Evolutionary conservation across 768 basidiomycete species (phyloP), one percentile per base, ranked within the genome.

Genomic region (Rhizopogon vinicolor): DNA sequence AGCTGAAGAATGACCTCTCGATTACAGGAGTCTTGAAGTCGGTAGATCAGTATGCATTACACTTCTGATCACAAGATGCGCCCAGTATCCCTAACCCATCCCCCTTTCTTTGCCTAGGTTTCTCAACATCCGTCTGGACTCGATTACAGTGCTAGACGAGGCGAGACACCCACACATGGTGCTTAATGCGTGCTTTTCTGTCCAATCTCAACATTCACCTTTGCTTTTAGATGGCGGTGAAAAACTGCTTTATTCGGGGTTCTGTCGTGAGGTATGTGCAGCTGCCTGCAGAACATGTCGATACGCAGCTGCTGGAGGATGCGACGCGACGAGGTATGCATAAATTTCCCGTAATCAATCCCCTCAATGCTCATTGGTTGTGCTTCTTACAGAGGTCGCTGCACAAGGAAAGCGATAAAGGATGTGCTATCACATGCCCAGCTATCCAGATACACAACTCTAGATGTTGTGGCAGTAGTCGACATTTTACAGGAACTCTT

Each of bases 171-270:
- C 97, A 25, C 97, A 99, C 72, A 98, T 99, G 95, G 96, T 91
- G 57, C 41, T 25, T 14, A 18, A 44, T 43, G 39, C 46, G 28
- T 16, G 44, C 28, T 42, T 10, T 19, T 41, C 50, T 10, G 25
- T 49, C 41, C 14, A 22, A 14, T 19, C n/a, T 59, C 41, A 37
- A 28, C 18, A 19, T 33, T 29, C 41, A 37, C 54, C 31, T 35
- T 12, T 44, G 54, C 16, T 44, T 37, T 37, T 62, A 98, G 96
- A 94, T 98, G 86, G 94, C 96, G 0, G 94, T 99, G 42, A 96
- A 95, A 76, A 98, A 98, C 71, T 97, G 94, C 70, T 99, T 99
- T 68, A 99, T 99, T 63, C 88, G 97, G 42, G 97, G 97, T 59
- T 96, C 93, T 16, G 97, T 98, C 13, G 95, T 99, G 51, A 89